Base-by-base conservation (phyloP, 441 rosid species). In the Gossypium lobatum region DNA sequence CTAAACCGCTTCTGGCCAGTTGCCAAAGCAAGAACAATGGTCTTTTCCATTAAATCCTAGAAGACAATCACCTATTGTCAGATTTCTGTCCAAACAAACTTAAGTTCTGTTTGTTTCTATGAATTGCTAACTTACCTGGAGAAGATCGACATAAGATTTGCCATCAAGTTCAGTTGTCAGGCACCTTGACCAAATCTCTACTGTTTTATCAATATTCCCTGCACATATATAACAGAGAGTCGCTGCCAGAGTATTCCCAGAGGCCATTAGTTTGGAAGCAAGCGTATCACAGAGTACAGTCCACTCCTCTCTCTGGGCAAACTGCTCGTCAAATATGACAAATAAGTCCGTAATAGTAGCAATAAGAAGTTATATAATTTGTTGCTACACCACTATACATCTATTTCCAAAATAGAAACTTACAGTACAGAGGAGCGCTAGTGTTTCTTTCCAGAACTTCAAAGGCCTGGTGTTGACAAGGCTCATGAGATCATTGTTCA, bases 41-140 rank as follows among this genome's bases (percentile, higher is more conserved):
- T 96, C 85, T 96, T 96, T 86, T 96, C 99, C 99, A 95, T 96
- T 83, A 96, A 85, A 81, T 96, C 99, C 99, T 96, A 79, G 34
- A 39, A 70, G 83, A 78, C 16, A 64, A 78, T 70, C 62, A 68
- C 61, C 26, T 61, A 60, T 46, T 6, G 67, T 79, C 67, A 79
- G 71, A 31, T 52, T 45, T 53, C 73, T 71, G 72, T 26, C 55
- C 53, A 50, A 34, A 70, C 59, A 69, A 55, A 75, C 31, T 57
- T n/a, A 50, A 18, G 16, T 4, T 53, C 4, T 39, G 4, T 55
- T 46, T 64, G 52, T 57, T 64, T 62, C 61, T 48, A 25, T 5
- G 1, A 62, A 52, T 28, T 10, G 69, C 61, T 14, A 65, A 74
- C 66, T 54, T 37, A 74, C 77, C 66, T 66, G 77, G 37, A 74